phyloP scores from a whole-genome alignment of 768 basidiomycete genomes.

The Mycena leptocephala region DNA sequence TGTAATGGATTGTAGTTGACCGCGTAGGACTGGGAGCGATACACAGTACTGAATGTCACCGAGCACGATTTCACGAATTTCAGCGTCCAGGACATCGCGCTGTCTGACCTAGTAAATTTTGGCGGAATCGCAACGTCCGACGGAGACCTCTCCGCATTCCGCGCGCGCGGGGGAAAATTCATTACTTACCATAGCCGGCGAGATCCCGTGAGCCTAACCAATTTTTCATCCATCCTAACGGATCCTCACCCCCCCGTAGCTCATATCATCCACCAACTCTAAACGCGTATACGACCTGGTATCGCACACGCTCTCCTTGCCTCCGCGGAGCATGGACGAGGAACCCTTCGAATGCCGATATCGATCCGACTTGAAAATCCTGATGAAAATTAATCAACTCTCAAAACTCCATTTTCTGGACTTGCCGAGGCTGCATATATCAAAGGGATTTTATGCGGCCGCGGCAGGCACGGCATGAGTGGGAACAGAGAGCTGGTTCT shows the following conservation, averaged over 20 bases:
- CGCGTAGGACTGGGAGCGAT: constrained; percentile 21
- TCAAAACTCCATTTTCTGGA: too few relatives aligned
- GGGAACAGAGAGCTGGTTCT: too few relatives aligned
- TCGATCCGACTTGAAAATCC: too few relatives aligned
- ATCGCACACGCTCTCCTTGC: constrained; percentile 30
- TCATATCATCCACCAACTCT: constrained; percentile 38
- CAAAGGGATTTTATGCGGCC: too few relatives aligned
- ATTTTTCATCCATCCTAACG: neutral
- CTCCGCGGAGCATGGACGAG: constrained; percentile 27
- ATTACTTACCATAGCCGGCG: constrained; percentile 41
- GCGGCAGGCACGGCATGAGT: too few relatives aligned
- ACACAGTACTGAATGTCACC: neutral
- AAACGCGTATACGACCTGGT: constrained; percentile 38
- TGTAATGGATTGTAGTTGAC: neutral
- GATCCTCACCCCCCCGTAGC: neutral
- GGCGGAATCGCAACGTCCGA: constrained; percentile 11
- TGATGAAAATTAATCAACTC: too few relatives aligned
- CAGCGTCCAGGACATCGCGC: neutral
- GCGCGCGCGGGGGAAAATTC: constrained; percentile 39
- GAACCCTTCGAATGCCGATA: too few relatives aligned
- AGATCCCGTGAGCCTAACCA: constrained; percentile 23
- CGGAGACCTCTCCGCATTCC: constrained; percentile 12
- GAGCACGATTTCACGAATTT: neutral
- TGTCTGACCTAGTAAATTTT: neutral
- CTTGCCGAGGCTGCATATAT: too few relatives aligned